Percentiles rank a stretch among this genome's conserved stretches.
phyloP scores from a whole-genome alignment of 495 filamentous ascomycete genomes.

The Hyaloscypha bicolor region DNA sequence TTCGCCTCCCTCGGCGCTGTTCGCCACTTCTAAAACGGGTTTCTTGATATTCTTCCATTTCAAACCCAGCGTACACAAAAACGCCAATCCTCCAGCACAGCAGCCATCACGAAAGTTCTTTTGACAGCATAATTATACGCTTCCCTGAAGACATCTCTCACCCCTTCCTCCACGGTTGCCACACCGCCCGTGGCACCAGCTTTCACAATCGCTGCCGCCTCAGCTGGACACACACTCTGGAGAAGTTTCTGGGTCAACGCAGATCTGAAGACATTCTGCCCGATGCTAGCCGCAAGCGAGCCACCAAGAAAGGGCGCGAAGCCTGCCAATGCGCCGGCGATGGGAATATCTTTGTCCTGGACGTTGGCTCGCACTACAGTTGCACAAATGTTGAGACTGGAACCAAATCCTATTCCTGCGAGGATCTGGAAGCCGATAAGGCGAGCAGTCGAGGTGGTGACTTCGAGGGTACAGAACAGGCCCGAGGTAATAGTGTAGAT shows the following conservation, averaged over 20 bases:
- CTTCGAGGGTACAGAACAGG: slow-evolving; percentile 34
- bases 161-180: not conserved
- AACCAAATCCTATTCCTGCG: slow-evolving; percentile 11
- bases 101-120: not conserved
- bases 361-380: not conserved
- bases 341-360: not conserved
- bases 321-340: not conserved
- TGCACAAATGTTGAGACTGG: no score
- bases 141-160: not conserved
- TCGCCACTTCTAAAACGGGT: no score
- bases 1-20: no score
- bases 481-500: slow-evolving; percentile 32
- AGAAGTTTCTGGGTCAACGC: not conserved
- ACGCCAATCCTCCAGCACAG: not conserved
- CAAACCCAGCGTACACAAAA: not conserved
- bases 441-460: not conserved
- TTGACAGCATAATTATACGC: slow-evolving; percentile 7
- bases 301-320: not conserved
- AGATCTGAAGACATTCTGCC: slow-evolving; percentile 1
- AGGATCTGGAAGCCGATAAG: slow-evolving; percentile 27
- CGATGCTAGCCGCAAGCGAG: not conserved
- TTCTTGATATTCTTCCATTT: slow-evolving; percentile 5
- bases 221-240: not conserved
- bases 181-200: slow-evolving; percentile 1
- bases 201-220: not conserved